Base-by-base conservation (phyloP, 176 grass and related monocot species). In the Juncus effusus region DNA sequence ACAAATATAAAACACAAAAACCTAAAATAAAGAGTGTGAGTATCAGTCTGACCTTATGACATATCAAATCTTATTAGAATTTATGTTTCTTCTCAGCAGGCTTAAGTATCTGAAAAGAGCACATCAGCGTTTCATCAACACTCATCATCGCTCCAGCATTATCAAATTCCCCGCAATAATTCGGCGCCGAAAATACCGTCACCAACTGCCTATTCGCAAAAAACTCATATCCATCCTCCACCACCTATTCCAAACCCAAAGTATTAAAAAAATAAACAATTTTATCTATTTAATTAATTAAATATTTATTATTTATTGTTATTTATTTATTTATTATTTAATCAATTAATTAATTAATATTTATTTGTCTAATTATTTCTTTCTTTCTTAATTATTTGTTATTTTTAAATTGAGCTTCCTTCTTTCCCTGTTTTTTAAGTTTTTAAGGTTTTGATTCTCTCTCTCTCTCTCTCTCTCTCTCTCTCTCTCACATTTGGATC, bases 111-210 rank as follows among this genome's bases (percentile, higher is more conserved):
- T 96, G 91, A 73, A 96, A 87, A 36, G 91, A 96, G 36, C 87
- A 96, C 81, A 96, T 87, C 78, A 90, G 82, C 56, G 91, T 96
- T 73, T 96, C 91, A 60, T 96, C 87, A 11, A 96, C 91, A 39
- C 91, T 96, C 91, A 90, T 90, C 87, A 96, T 96, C 7, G 91
- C 91, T 52, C 91, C 87, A 45, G 91, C 84, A 60, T 96, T 90
- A 80, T 96, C 91, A 76, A 96, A 96, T 77, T 90, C 87, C 55
- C 91, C 91, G 38, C 87, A 96, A 76, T 96, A 90, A 72, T 96
- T 96, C 41, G 91, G 91, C 40, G 91, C 91, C 0, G 91, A 96
- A 74, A 96, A 96, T 80, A 96, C 82, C 45, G 87, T 96, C 56
- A 96, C 91, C 4, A 96, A 79, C 62, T 90, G 91, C 61, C 87